Conservation (phyloP, 331 rosid species). For the Dryas integrifolia region DNA sequence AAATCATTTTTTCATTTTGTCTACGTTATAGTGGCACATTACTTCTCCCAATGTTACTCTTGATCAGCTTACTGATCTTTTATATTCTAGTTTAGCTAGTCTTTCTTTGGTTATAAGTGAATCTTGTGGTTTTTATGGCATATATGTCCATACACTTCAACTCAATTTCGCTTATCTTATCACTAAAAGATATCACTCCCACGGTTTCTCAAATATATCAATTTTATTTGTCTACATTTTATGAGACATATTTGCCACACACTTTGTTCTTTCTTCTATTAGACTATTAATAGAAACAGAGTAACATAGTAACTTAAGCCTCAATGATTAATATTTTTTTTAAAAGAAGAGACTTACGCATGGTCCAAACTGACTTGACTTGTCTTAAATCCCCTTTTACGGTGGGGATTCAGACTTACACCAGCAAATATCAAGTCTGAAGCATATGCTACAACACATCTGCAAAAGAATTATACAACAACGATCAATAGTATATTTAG, state of each 20-base stretch:
- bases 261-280: neutral
- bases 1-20: neutral
- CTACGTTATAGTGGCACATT: neutral
- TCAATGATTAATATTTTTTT: neutral
- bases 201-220: neutral
- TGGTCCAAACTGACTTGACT: constrained; percentile 83
- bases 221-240: neutral
- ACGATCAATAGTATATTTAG: neutral
- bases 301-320: neutral
- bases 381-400: constrained; percentile 56
- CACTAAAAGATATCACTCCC: neutral
- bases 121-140: neutral
- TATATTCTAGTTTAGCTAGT: neutral
- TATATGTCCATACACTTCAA: neutral
- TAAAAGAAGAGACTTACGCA: constrained; percentile 54
- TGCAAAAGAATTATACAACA: constrained; percentile 29
- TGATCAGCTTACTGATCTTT: neutral
- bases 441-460: constrained; percentile 88
- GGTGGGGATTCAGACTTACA: constrained; percentile 87
- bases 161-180: neutral
- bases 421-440: constrained; percentile 80
- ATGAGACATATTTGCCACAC: neutral
- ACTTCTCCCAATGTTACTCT: neutral
- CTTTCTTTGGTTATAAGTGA: neutral
- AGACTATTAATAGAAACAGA: neutral